Conservation (phyloP, 2,329 filamentous ascomycete genomes). For the Fusarium penzigii region DNA sequence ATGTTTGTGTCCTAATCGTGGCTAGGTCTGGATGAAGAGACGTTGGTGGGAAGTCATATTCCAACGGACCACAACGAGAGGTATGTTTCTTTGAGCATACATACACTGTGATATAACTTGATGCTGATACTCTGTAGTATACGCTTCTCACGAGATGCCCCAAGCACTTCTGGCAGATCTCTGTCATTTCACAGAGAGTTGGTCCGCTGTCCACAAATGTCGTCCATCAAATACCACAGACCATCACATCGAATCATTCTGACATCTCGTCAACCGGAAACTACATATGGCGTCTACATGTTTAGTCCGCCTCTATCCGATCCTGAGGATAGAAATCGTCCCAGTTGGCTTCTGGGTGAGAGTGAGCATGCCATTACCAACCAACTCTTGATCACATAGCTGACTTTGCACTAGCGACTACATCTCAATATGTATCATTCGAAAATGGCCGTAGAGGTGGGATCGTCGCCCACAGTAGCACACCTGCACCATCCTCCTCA, state of each 20-base stretch:
- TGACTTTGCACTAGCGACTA: constrained; percentile 26
- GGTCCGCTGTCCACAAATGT: constrained; percentile 42
- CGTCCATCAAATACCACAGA: constrained; percentile 50
- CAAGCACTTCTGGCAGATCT: constrained; percentile 16
- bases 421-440: constrained; percentile 35
- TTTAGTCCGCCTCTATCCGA: constrained; percentile 39
- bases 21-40: constrained; percentile 37
- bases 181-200: constrained; percentile 34
- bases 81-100: constrained; percentile 30
- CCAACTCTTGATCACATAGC: neutral
- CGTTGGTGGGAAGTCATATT: constrained; percentile 43
- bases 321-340: constrained; percentile 26
- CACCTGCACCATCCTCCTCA: constrained; percentile 42
- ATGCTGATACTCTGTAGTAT: constrained; percentile 14
- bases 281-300: constrained; percentile 36
- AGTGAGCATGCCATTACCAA: constrained; percentile 24
- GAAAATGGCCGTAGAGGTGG: constrained; percentile 26
- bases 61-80: constrained; percentile 44
- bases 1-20: constrained; percentile 1
- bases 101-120: too few relatives aligned
- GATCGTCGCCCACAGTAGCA: constrained; percentile 42
- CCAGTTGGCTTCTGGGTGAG: constrained; percentile 41
- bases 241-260: constrained; percentile 44
- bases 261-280: constrained; percentile 39
- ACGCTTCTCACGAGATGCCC: constrained; percentile 21